These are phyloP conservation scores for Hirsutella minnesotensis DNA, from an alignment of 2,329 filamentous ascomycete species.

Conservation along the genomic window DNA sequence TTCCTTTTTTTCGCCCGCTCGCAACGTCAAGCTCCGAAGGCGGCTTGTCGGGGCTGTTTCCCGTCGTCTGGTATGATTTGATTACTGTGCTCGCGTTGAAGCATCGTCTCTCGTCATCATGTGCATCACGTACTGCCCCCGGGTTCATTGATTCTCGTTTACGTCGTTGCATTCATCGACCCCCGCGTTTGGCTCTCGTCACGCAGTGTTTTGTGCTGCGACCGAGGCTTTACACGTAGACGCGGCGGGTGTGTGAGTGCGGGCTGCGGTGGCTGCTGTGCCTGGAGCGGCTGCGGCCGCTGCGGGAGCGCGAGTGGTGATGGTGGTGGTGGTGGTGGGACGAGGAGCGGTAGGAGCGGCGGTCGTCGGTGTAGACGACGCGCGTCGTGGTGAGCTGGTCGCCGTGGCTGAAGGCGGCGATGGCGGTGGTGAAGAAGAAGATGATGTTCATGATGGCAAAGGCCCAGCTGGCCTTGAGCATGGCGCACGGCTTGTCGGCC, in stretches of 20 bases:
- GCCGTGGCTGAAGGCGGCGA: conserved; percentile 54
- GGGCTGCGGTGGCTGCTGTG: conserved; percentile 29
- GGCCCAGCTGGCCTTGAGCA: conserved; percentile 86
- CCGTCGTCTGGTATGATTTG: too few relatives aligned
- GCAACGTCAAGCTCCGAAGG: too few relatives aligned
- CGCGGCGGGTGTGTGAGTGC: conserved; percentile 36
- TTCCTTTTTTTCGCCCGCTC: too few relatives aligned
- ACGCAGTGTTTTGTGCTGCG: too few relatives aligned
- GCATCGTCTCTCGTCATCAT: too few relatives aligned
- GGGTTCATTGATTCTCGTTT: too few relatives aligned
- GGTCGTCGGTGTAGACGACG: conserved; percentile 18
- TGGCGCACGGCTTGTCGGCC: conserved; percentile 68
- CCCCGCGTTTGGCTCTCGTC: too few relatives aligned
- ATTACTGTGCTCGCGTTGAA: too few relatives aligned
- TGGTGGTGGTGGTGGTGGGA: conserved; percentile 22
- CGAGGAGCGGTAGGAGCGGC: conserved; percentile 5
- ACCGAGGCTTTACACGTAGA: conserved; percentile 42
- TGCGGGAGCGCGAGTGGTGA: conserved; percentile 9
- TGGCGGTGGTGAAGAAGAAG: conserved; percentile 66
- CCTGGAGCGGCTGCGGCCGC: conserved; percentile 21
- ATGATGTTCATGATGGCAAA: conserved; percentile 81
- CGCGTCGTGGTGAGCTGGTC: conserved; percentile 30
- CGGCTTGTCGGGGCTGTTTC: too few relatives aligned
- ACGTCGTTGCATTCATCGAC: too few relatives aligned
- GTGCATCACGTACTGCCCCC: too few relatives aligned